Base-by-base conservation (phyloP, 2,329 filamentous ascomycete species). In the Coleophoma eucalyptorum region DNA sequence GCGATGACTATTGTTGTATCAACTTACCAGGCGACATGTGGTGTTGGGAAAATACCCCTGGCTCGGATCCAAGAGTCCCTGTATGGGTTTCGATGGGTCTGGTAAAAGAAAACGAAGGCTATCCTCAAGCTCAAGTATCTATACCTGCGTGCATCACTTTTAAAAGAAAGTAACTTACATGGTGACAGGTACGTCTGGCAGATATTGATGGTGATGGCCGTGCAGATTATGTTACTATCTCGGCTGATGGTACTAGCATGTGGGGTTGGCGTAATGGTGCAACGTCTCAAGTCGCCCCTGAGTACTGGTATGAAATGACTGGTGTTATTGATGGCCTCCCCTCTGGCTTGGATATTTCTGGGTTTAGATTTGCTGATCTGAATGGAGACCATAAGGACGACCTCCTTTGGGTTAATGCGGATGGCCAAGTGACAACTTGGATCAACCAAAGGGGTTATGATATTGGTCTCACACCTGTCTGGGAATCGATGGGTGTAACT, bases 221-320 rank as follows among this genome's bases (percentile, higher is more conserved):
- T 0, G 45, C 61, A 0, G 69, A 72, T 51, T 71, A 66, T 48
- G 65, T 65, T 38, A 41, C 60, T 6, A 44, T 64, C 4, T n/a
- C n/a, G n/a, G 55, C 55, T 1, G 55, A 54, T 12, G 52, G 51
- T n/a, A 65, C 63, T 3, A 54, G 64, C 19, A 53, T 65, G 4
- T 43, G 53, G 2, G 68, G 63, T 53, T 68, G 61, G 62, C 60
- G 68, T 6, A 70, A 69, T 40, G 64, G 62, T 7, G 61, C 62
- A n/a, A 48, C 53, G 26, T 61, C 58, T 2, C 15, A 10, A 10
- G 15, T 15, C 33, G 33, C 10, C 33, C 10, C 15, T 35, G 33
- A 35, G 15, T 35, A 35, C 33, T 35, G 33, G 33, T 10, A 35
- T 35, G 10, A 10, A 10, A 35, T 35, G 33, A 15, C 10, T 10